Base-by-base conservation (phyloP, 768 basidiomycete genomes). In the Fomitopsis pulvina region DNA sequence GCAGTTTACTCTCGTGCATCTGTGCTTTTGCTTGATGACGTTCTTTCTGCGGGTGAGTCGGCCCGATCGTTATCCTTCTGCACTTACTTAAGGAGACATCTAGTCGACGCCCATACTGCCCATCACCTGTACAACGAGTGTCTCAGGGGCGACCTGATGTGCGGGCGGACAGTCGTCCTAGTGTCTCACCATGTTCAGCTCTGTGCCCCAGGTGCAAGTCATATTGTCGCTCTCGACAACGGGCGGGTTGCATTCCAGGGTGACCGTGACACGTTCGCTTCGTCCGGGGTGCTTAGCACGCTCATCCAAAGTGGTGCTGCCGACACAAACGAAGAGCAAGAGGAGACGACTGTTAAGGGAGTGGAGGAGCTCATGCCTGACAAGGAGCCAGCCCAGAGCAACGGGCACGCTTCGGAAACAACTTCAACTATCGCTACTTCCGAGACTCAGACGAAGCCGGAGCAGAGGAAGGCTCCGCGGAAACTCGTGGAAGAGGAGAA, bases 151-250 rank as follows among this genome's bases (percentile, higher is more conserved):
- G 82, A 87, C 41, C 69, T 96, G 37, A 74, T 92, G 62, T 66
- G 70, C n/a, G 83, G 80, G 16, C 76, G 93, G 41, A 96, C 94
- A 0, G 70, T 95, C 43, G 74, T 97, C 40, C 74, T 98, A 21
- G 92, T 96, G 45, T 96, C 94, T 2, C 95, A 99, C 61, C 92
- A 95, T 60, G 87, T 96, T 28, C 87, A 92, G 60, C 75, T 98
- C 3, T 92, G 90, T 60, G 76, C 81, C 2, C 80, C 88, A 1
- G 85, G 80, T 26, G 91, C 94, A 1, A 71, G 68, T 22, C 93
- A 91, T 64, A 75, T 97, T 56, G 87, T 95, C 32, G 83, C 86
- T 12, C 73, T 92, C 25, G 88, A 92, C 58, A 83, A 87, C 59
- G 90, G 89, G 26, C 78, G 80, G n/a, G 76, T 93, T 12, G 69